phyloP scores from a whole-genome alignment of 192 early-diverging fungal genomes.

The Coemansia sp. region DNA sequence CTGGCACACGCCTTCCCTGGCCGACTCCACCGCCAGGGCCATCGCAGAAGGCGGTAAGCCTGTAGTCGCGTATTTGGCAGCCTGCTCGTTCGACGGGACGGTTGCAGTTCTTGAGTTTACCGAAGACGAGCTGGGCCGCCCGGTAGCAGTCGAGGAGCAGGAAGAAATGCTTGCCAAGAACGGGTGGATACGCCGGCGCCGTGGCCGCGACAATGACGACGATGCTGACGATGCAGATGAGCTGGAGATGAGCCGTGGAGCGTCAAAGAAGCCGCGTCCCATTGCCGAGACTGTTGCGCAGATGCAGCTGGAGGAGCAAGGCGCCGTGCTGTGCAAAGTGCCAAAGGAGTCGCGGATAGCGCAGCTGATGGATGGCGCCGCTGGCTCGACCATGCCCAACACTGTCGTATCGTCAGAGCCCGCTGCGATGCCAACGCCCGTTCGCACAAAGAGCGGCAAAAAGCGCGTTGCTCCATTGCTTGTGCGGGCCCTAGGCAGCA shows the following conservation, averaged over 20 bases:
- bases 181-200: slow-evolving; percentile 21
- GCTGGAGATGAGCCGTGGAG: slow-evolving; percentile 55
- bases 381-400: background rate
- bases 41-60: slow-evolving; percentile 2
- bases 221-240: background rate
- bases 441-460: slow-evolving; percentile 74
- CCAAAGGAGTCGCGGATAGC: slow-evolving; percentile 37
- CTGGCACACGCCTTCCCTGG: slow-evolving; percentile 65
- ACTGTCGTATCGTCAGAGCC: slow-evolving; percentile 1
- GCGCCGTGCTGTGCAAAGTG: slow-evolving; percentile 19
- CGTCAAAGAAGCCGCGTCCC: slow-evolving; percentile 33
- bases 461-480: slow-evolving; percentile 80
- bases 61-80: slow-evolving; percentile 61
- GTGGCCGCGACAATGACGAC: too few species aligned
- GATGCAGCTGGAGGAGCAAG: slow-evolving; percentile 66
- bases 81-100: slow-evolving; percentile 91
- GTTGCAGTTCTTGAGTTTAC: slow-evolving; percentile 76
- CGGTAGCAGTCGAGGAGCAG: slow-evolving; percentile 66
- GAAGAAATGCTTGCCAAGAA: slow-evolving; percentile 51
- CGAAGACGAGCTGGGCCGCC: slow-evolving; percentile 67
- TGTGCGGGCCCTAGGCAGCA: slow-evolving; percentile 44
- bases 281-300: slow-evolving; percentile 67
- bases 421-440: slow-evolving; percentile 63
- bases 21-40: slow-evolving; percentile 51
- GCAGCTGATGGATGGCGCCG: slow-evolving; percentile 13